These are phyloP conservation scores for Telopea speciosissima DNA, from an alignment of 177 flowering plant species.

Conservation along the genomic window DNA sequence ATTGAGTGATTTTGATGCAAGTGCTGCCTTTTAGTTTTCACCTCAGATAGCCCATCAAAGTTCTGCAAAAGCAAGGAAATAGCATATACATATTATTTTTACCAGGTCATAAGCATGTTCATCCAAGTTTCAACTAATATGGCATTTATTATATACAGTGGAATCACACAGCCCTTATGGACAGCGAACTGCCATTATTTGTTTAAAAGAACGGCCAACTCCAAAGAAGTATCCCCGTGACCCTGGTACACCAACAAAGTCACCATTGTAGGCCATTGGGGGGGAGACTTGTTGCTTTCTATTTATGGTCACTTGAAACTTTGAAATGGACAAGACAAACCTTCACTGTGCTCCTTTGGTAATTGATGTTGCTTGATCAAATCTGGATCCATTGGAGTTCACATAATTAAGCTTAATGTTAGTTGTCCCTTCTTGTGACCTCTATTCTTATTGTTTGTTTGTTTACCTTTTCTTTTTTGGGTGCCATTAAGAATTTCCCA, in stretches of 20 bases:
- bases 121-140: conserved; percentile 3
- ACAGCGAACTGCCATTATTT: conserved; percentile 73
- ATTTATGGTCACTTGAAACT: neutral
- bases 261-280: conserved; percentile 43
- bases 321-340: neutral
- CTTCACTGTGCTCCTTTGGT: too few species aligned
- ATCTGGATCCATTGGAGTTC: neutral
- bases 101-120: neutral
- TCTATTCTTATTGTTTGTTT: neutral
- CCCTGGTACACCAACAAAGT: conserved; percentile 79
- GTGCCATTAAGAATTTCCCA: too few species aligned
- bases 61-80: neutral
- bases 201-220: conserved; percentile 53
- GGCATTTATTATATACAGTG: conserved; percentile 40
- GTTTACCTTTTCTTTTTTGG: too few species aligned
- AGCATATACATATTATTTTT: neutral
- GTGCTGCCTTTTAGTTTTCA: neutral
- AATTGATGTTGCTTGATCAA: neutral
- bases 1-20: neutral
- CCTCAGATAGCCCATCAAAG: neutral
- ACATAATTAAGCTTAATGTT: too few species aligned
- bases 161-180: conserved; percentile 83
- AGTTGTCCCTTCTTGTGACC: neutral
- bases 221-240: conserved; percentile 83
- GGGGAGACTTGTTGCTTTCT: neutral